Conservation (phyloP, 2,329 filamentous ascomycete species). For the Aspergillus brasiliensis region DNA sequence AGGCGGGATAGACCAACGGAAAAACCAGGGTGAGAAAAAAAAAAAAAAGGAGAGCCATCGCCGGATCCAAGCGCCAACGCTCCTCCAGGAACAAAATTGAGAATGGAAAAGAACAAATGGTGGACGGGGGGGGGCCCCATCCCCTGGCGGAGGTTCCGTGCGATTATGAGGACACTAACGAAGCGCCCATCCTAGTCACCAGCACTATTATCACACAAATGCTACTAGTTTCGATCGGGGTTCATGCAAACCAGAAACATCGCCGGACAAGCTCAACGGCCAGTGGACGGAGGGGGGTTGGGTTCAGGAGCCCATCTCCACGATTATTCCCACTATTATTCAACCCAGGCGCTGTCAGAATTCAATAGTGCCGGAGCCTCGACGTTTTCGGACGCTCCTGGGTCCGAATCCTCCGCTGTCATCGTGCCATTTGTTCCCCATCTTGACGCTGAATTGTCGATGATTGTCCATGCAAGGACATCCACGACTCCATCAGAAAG, state of each 20-base stretch:
- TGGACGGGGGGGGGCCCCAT: not conserved
- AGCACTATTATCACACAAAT: slow-evolving; percentile 15
- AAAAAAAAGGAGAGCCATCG: not conserved
- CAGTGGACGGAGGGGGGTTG: not conserved
- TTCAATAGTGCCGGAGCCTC: slow-evolving; percentile 27
- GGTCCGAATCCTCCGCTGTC: slow-evolving; percentile 16
- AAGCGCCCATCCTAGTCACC: not conserved
- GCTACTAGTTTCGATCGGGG: slow-evolving; percentile 13
- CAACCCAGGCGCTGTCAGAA: slow-evolving; percentile 21
- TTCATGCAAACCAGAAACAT: slow-evolving; percentile 3
- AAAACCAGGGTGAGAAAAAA: not conserved
- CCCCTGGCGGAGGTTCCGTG: slow-evolving; percentile 1
- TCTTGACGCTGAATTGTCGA: not conserved
- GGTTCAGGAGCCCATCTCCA: too few species aligned
- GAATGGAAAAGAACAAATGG: not conserved
- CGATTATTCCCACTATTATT: slow-evolving; percentile 6
- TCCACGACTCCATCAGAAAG: not conserved
- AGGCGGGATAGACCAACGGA: not conserved
- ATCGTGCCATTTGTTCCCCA: slow-evolving; percentile 12
- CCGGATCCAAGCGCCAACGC: not conserved
- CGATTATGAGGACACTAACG: slow-evolving; percentile 4
- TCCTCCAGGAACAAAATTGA: slow-evolving; percentile 4
- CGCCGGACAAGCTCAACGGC: not conserved
- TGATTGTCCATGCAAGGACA: not conserved
- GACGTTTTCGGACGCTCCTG: slow-evolving; percentile 15